A percentile compares a stretch with the other conserved stretches of the same genome.
Evolutionary conservation across 2,329 filamentous ascomycete species (phyloP).

Genomic region (Cercospora zeina): DNA sequence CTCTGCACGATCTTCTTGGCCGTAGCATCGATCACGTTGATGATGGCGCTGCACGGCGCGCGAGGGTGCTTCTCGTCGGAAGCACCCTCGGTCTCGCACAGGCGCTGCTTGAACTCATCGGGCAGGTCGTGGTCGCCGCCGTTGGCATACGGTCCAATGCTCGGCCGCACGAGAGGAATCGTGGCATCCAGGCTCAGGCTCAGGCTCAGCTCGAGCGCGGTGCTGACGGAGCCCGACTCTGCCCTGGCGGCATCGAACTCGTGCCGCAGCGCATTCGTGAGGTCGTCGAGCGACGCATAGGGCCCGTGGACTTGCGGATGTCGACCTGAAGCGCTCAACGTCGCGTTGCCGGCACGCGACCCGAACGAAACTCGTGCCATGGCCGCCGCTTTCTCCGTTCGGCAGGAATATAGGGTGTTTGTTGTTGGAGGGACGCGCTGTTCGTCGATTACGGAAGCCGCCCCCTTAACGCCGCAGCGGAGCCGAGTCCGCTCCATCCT

Average conservation of each 20-base stretch:
- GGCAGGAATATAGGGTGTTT: neutral
- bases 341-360: slow-evolving; percentile 30
- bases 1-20: slow-evolving; percentile 49
- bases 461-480: neutral
- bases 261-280: slow-evolving; percentile 27
- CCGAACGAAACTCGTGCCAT: slow-evolving; percentile 34
- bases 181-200: slow-evolving; percentile 25
- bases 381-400: neutral
- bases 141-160: slow-evolving; percentile 36
- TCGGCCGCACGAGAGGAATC: slow-evolving; percentile 34
- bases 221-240: slow-evolving; percentile 28
- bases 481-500: neutral
- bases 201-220: slow-evolving; percentile 33
- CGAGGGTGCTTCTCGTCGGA: slow-evolving; percentile 23
- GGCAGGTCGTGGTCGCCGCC: slow-evolving; percentile 37
- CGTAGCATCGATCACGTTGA: slow-evolving; percentile 40
- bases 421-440: neutral
- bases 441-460: neutral
- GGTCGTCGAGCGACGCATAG: slow-evolving; percentile 30
- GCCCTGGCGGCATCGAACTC: slow-evolving; percentile 25
- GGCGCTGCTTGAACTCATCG: slow-evolving; percentile 32
- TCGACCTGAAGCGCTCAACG: slow-evolving; percentile 13
- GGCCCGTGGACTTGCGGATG: slow-evolving; percentile 21
- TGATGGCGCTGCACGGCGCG: slow-evolving; percentile 30
- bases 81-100: slow-evolving; percentile 22